Evolutionary conservation across 2,329 filamentous ascomycete species (phyloP), one percentile per base, ranked within the genome.

Genomic region (Sporothrix dimorphospora): DNA sequence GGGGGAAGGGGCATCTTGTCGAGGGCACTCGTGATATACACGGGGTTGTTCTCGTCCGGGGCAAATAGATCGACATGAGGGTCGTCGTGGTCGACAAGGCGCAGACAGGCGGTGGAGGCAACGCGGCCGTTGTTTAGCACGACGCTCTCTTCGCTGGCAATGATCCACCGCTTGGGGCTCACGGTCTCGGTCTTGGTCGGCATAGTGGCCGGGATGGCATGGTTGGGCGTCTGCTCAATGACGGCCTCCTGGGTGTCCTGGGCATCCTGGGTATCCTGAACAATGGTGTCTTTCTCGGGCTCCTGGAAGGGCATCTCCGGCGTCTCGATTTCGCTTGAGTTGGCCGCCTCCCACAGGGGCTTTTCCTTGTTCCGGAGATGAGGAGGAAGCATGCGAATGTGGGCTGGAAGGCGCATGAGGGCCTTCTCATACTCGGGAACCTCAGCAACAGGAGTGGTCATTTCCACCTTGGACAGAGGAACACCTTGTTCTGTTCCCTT

Each of bases 131-230:
- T 53, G 19, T 2, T 8, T 11, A 47, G 21, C 2, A 11, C 7
- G 1, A 3, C 8, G 8, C 14, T 14, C 11, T 69, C 12, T 30
- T 42, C 69, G 6, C 19, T 21, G 16, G 19, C 6, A 7, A 70
- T 34, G n/a, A 51, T 34, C 69, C 69, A 70, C 27, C 27, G 27
- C 9, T 63, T 63, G 55, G 67, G 66, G 66, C 19, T 40, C 19
- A 12, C 49, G n/a, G 19, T 4, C 27, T 7, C 6, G 40, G 40
- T 2, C 3, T 59, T 59, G 55, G 24, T 3, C 4, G 55, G 3
- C 3, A 16, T 16, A 19, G 27, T 6, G 30, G 5, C 8, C 6
- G 16, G 14, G 4, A 12, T 6, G 1, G 55, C 27, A 27, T 19
- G 30, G 30, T 38, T 14, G 16, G 55, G 55, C 16, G 55, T 59